A percentile compares a stretch with the other conserved stretches of the same genome.
phyloP scores from a whole-genome alignment of 2,329 filamentous ascomycete genomes.

The Penicillium sp. region DNA sequence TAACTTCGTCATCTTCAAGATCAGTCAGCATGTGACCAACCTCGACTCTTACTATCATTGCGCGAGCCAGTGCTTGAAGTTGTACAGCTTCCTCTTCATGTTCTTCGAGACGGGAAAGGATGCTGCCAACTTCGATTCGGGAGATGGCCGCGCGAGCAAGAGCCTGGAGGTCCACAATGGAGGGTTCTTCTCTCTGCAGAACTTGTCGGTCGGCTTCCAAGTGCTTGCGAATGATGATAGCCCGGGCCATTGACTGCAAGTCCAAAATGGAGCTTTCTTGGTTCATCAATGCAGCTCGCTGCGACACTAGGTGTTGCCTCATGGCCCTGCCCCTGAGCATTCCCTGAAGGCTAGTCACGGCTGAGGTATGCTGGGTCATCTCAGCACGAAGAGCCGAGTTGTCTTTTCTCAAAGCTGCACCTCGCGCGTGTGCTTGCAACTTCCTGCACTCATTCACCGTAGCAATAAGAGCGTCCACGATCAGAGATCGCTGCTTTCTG shows the following conservation, averaged over 20 bases:
- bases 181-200: constrained; percentile 31
- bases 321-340: constrained; percentile 31
- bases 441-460: constrained; percentile 41
- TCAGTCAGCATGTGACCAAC: constrained; percentile 73
- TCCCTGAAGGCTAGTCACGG: constrained; percentile 35
- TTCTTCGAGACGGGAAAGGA: constrained; percentile 69
- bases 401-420: constrained; percentile 29
- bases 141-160: constrained; percentile 42
- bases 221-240: constrained; percentile 35
- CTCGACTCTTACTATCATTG: constrained; percentile 72
- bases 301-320: constrained; percentile 31
- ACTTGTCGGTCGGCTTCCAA: constrained; percentile 30
- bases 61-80: constrained; percentile 74
- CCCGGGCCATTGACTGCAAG: constrained; percentile 54
- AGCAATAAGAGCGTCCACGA: constrained; percentile 43
- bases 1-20: constrained; percentile 79
- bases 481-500: constrained; percentile 40
- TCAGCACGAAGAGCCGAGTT: constrained; percentile 28
- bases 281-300: constrained; percentile 42
- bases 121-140: constrained; percentile 41
- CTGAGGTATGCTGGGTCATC: constrained; percentile 29
- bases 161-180: constrained; percentile 40
- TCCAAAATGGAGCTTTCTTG: constrained; percentile 46
- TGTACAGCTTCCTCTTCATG: constrained; percentile 65
- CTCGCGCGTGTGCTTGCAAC: constrained; percentile 50